Conservation (phyloP, 768 basidiomycete genomes). For the Naganishia vishniacii region DNA sequence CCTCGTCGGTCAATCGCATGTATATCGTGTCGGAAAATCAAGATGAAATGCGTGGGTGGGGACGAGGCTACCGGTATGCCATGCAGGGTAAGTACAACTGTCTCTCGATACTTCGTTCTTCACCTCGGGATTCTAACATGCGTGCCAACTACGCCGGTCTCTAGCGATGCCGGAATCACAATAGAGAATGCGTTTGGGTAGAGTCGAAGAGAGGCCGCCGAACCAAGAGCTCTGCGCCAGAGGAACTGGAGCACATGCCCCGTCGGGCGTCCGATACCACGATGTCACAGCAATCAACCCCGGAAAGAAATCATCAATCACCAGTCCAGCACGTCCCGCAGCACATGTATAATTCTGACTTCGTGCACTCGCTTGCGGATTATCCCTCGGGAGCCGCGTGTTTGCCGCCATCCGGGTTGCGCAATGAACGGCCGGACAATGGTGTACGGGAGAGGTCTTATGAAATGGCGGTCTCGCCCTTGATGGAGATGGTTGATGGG, state of each 20-base stretch:
- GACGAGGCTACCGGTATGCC: slow-evolving; percentile 16
- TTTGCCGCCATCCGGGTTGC: neutral
- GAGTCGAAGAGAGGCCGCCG: slow-evolving; percentile 9
- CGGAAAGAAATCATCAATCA: neutral
- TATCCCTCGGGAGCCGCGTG: neutral
- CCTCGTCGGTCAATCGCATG: slow-evolving; percentile 13
- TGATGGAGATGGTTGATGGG: slow-evolving; percentile 21
- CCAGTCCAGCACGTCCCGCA: neutral
- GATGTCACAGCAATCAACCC: slow-evolving; percentile 1
- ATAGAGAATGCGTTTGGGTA: slow-evolving; percentile 13
- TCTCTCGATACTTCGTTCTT: neutral
- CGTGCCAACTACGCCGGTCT: neutral
- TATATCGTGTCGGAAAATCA: slow-evolving; percentile 20
- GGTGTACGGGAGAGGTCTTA: neutral
- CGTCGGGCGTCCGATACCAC: slow-evolving; percentile 9
- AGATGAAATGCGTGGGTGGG: slow-evolving; percentile 17
- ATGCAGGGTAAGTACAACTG: neutral
- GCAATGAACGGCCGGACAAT: neutral
- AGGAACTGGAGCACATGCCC: neutral
- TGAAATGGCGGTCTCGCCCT: neutral
- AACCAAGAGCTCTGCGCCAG: neutral
- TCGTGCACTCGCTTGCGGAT: neutral
- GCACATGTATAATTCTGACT: neutral
- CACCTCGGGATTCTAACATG: neutral
- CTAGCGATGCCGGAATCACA: slow-evolving; percentile 12